Evolutionary conservation across 163 green algal genomes (phyloP).

Genomic region (Dunaliella salina): DNA sequence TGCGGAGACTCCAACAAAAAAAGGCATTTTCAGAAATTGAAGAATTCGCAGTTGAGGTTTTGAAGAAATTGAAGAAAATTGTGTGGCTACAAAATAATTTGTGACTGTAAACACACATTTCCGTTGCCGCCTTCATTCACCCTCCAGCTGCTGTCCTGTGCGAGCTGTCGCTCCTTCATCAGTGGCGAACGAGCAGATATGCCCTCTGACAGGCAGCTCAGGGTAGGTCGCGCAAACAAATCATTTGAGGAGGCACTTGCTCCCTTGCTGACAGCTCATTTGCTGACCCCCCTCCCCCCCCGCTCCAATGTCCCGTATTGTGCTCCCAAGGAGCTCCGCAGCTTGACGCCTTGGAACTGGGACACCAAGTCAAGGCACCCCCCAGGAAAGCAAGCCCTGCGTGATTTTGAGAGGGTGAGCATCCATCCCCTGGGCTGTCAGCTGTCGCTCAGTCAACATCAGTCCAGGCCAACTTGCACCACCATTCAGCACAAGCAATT

Average conservation of each 20-base stretch:
- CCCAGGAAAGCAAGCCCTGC: neutral
- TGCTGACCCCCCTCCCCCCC: neutral
- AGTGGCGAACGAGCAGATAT: neutral
- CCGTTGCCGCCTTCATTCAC: neutral
- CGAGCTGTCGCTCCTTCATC: no score
- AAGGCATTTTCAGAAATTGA: neutral
- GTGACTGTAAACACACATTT: no score
- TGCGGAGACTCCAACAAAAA: no score
- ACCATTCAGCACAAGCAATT: no score
- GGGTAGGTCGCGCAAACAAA: neutral
- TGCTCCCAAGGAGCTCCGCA: neutral
- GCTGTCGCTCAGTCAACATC: no score
- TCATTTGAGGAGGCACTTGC: neutral
- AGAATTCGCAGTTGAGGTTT: no score
- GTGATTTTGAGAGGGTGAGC: neutral
- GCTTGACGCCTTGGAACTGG: neutral
- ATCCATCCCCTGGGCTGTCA: neutral
- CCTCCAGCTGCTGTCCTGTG: neutral
- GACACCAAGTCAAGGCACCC: neutral
- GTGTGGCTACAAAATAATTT: no score
- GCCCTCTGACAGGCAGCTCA: neutral
- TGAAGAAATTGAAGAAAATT: no score
- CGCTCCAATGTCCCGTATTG: no score
- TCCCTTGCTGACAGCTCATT: neutral
- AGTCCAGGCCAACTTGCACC: no score